Conservation (phyloP, 2,329 filamentous ascomycete genomes). For the Hymenoscyphus albidus region DNA sequence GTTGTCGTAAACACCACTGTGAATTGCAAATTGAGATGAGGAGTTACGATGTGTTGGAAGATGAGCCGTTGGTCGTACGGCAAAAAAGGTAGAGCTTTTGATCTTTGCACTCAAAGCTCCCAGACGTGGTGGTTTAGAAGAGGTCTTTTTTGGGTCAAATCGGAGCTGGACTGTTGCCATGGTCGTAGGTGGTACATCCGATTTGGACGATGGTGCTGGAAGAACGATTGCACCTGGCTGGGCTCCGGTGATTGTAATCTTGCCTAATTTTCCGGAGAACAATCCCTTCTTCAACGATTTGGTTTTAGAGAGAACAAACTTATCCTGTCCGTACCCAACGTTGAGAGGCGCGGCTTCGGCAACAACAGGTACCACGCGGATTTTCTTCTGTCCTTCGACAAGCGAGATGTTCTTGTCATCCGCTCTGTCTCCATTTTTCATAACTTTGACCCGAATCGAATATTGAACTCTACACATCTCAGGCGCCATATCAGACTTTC, state of each 20-base stretch:
- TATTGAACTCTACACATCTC: slow-evolving; percentile 33
- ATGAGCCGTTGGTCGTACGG: slow-evolving; percentile 19
- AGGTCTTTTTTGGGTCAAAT: slow-evolving; percentile 31
- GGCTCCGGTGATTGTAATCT: slow-evolving; percentile 31
- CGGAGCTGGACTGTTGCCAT: slow-evolving; percentile 32
- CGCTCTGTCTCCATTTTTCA: slow-evolving; percentile 25
- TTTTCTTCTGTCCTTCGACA: slow-evolving; percentile 24
- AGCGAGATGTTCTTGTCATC: slow-evolving; percentile 23
- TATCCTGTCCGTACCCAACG: slow-evolving; percentile 19
- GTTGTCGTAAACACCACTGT: slow-evolving; percentile 27
- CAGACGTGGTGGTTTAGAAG: slow-evolving; percentile 31
- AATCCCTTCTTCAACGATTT: slow-evolving; percentile 34
- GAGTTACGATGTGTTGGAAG: slow-evolving; percentile 25
- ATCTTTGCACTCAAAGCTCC: slow-evolving; percentile 33
- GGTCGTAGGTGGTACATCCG: slow-evolving; percentile 21
- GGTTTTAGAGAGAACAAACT: slow-evolving; percentile 29
- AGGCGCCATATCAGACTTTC: slow-evolving; percentile 31
- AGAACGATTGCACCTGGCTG: slow-evolving; percentile 33
- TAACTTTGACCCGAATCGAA: slow-evolving; percentile 29
- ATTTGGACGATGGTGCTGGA: slow-evolving; percentile 21
- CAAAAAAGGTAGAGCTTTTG: slow-evolving; percentile 30
- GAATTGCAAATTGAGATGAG: slow-evolving; percentile 23
- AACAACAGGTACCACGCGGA: slow-evolving; percentile 30
- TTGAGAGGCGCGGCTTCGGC: slow-evolving; percentile 32
- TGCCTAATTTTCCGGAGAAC: slow-evolving; percentile 35